A percentile compares a stretch with the other conserved stretches of the same genome.
Evolutionary conservation across 768 basidiomycete species (phyloP).

Genomic region (Rickenella mellea): DNA sequence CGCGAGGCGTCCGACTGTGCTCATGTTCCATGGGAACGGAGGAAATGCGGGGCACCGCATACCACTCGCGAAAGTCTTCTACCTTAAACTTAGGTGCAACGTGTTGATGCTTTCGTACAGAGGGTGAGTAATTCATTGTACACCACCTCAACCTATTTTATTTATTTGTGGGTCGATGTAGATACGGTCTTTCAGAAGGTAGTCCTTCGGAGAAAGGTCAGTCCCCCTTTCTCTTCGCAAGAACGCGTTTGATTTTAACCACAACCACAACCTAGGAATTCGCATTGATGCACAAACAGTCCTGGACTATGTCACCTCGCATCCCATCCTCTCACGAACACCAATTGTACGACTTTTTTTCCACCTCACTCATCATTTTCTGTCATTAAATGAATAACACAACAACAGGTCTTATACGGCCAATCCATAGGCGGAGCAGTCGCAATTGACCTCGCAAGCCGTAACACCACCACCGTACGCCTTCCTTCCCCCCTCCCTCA

Average conservation of each 20-base stretch:
- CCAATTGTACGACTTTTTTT: constrained; percentile 41
- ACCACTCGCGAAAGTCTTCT: constrained; percentile 80
- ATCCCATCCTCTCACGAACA: constrained; percentile 58
- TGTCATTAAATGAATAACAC: neutral
- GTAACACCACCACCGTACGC: constrained; percentile 58
- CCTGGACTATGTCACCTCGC: constrained; percentile 59
- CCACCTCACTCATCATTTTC: neutral
- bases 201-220: constrained; percentile 76
- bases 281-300: constrained; percentile 79
- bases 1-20: constrained; percentile 62
- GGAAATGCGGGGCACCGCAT: constrained; percentile 86
- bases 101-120: constrained; percentile 92
- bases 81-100: constrained; percentile 77
- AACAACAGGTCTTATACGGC: constrained; percentile 59
- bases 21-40: constrained; percentile 92
- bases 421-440: constrained; percentile 92
- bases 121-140: constrained; percentile 44
- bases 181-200: constrained; percentile 86
- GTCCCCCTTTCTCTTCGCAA: constrained; percentile 4
- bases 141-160: neutral
- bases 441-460: constrained; percentile 75
- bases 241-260: constrained; percentile 1
- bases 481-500: neutral
- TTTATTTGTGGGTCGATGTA: too few relatives aligned
- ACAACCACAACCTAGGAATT: constrained; percentile 37